Conservation (phyloP, 2,329 filamentous ascomycete genomes). For the Pseudonectria foliicola region DNA sequence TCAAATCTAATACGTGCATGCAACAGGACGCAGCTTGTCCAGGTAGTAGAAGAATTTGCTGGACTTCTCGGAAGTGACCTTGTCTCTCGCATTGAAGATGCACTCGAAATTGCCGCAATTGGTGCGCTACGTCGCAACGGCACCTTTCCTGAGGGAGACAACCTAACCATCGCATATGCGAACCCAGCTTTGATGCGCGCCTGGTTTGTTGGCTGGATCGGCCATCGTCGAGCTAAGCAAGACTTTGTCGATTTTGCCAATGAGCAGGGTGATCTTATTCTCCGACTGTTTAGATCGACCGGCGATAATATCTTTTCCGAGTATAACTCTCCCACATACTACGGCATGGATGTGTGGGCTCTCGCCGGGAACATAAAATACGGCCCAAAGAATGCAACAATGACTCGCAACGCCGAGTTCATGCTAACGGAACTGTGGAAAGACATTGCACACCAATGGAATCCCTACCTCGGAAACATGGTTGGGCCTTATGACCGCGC, state of each 20-base stretch:
- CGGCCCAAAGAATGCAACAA: constrained; percentile 13
- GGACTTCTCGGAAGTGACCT: constrained; percentile 24
- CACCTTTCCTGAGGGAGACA: constrained; percentile 29
- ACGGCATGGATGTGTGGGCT: constrained; percentile 34
- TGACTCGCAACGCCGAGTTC: constrained; percentile 7
- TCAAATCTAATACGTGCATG: neutral
- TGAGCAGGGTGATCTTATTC: constrained; percentile 22
- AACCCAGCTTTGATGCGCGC: constrained; percentile 37
- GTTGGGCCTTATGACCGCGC: constrained; percentile 17
- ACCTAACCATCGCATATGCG: constrained; percentile 31
- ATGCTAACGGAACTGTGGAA: constrained; percentile 14
- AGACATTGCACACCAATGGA: constrained; percentile 14
- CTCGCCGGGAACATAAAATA: constrained; percentile 32
- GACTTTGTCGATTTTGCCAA: constrained; percentile 31
- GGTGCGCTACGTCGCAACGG: constrained; percentile 35
- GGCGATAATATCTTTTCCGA: constrained; percentile 29
- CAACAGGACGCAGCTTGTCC: constrained; percentile 25
- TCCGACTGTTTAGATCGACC: constrained; percentile 23
- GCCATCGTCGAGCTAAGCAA: constrained; percentile 29
- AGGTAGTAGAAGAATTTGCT: constrained; percentile 28
- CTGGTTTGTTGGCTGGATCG: constrained; percentile 34
- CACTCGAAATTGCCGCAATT: constrained; percentile 29
- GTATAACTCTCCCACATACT: constrained; percentile 35
- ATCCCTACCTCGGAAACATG: constrained; percentile 16
- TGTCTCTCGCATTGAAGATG: constrained; percentile 28